phyloP scores from a whole-genome alignment of 305 asterid species.

The Fraxinus albicans region DNA sequence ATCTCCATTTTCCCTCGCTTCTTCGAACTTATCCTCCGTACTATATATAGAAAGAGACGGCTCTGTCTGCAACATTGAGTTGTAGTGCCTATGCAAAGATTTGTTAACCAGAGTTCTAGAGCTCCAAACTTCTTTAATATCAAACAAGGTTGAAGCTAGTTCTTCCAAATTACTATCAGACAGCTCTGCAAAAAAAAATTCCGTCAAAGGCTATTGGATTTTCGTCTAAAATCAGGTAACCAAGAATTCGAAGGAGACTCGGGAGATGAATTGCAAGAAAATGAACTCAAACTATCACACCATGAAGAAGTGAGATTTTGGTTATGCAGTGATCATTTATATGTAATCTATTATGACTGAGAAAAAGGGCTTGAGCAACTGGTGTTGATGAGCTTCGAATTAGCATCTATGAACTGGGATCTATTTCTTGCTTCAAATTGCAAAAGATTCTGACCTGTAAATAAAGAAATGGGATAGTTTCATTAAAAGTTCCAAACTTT shows the following conservation, averaged over 20 bases:
- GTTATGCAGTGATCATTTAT: not conserved
- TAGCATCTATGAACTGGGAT: slow-evolving; percentile 21
- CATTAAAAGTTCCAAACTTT: too few species aligned
- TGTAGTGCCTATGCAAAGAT: slow-evolving; percentile 7
- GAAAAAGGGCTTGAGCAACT: slow-evolving; percentile 20
- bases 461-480: not conserved
- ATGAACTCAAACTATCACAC: not conserved
- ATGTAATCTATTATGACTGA: not conserved
- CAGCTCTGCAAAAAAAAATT: slow-evolving; percentile 1
- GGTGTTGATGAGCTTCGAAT: slow-evolving; percentile 29
- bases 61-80: slow-evolving; percentile 51
- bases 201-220: not conserved
- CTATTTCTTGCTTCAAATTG: slow-evolving; percentile 5
- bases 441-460: slow-evolving; percentile 9
- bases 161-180: slow-evolving; percentile 27
- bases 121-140: slow-evolving; percentile 20
- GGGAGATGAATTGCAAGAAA: slow-evolving; percentile 20
- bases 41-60: slow-evolving; percentile 68
- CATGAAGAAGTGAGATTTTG: slow-evolving; percentile 13
- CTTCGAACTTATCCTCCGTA: slow-evolving; percentile 34
- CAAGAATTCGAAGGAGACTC: not conserved
- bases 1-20: slow-evolving; percentile 28
- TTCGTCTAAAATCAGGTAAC: not conserved
- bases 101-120: slow-evolving; percentile 23
- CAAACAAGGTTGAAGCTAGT: slow-evolving; percentile 18